Conservation (phyloP, 176 grass and related monocot species). For the Juncus inflexus region DNA sequence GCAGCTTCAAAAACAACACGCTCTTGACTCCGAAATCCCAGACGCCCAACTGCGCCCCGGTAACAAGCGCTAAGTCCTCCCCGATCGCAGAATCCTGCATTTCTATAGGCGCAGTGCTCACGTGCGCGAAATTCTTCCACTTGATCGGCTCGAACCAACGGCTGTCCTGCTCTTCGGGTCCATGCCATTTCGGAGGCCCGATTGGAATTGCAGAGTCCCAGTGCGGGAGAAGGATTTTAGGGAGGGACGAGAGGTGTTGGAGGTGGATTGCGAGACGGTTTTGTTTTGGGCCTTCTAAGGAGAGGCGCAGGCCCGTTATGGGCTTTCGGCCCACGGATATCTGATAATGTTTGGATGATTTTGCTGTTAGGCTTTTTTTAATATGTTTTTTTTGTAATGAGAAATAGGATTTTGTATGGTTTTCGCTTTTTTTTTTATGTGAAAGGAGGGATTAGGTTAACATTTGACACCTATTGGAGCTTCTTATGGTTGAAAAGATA, state of each 20-base stretch:
- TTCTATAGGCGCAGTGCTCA: conserved; percentile 91
- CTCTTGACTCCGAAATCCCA: conserved; percentile 94
- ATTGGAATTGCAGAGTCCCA: conserved; percentile 93
- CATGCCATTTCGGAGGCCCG: conserved; percentile 94
- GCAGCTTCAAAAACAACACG: conserved; percentile 82
- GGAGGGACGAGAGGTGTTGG: conserved; percentile 80
- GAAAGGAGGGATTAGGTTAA: too few relatives aligned
- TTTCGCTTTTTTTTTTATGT: too few relatives aligned
- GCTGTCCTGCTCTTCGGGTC: conserved; percentile 97
- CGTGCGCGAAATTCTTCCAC: conserved; percentile 95
- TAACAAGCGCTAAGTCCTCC: conserved; percentile 87
- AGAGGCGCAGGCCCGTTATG: conserved; percentile 69
- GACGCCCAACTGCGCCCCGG: conserved; percentile 89
- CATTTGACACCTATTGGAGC: too few relatives aligned
- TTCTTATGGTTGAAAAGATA: too few relatives aligned
- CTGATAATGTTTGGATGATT: conserved; percentile 30
- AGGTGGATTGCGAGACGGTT: conserved; percentile 83
- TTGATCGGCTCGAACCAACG: conserved; percentile 98
- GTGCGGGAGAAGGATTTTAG: conserved; percentile 88
- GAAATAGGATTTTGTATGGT: too few relatives aligned
- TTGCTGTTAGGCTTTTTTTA: too few relatives aligned
- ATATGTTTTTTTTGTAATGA: too few relatives aligned
- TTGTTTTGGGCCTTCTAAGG: conserved; percentile 81
- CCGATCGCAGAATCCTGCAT: conserved; percentile 78
- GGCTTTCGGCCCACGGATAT: conserved; percentile 92